Conservation (phyloP, 225 moss, liverwort and hornwort genomes). For the Rhytidiadelphus loreus region DNA sequence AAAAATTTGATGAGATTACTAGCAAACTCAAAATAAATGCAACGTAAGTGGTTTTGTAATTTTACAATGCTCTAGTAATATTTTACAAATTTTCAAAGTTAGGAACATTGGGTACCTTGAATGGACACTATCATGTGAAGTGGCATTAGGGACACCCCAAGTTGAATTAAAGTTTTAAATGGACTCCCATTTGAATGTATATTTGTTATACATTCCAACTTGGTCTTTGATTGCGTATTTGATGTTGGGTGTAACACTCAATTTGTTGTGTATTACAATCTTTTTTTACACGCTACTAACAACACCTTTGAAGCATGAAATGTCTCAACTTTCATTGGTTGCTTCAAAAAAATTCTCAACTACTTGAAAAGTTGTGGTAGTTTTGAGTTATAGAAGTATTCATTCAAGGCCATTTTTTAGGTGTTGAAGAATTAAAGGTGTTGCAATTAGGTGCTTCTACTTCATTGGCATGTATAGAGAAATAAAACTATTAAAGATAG, state of each 20-base stretch:
- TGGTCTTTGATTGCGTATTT: too few species aligned
- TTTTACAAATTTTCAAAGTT: too few species aligned
- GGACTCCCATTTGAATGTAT: too few species aligned
- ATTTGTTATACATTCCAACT: too few species aligned
- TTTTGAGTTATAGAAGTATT: neutral
- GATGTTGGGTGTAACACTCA: too few species aligned
- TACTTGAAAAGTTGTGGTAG: neutral
- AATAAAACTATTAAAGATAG: neutral
- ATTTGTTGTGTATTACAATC: neutral
- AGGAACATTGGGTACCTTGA: too few species aligned
- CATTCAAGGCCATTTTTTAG: neutral
- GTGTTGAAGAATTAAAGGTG: neutral
- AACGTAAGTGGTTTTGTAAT: neutral
- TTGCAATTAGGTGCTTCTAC: neutral
- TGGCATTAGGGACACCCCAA: too few species aligned
- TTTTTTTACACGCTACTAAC: too few species aligned
- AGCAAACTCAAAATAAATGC: neutral
- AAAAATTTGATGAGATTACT: neutral
- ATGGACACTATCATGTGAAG: too few species aligned
- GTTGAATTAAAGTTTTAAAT: too few species aligned
- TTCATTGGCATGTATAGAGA: neutral
- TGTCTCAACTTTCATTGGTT: neutral
- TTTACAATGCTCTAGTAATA: fast-evolving
- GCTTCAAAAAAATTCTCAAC: neutral
- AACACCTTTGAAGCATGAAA: neutral